Base-by-base conservation (phyloP, 73 alveolate species). In the Stentor roeselii region DNA sequence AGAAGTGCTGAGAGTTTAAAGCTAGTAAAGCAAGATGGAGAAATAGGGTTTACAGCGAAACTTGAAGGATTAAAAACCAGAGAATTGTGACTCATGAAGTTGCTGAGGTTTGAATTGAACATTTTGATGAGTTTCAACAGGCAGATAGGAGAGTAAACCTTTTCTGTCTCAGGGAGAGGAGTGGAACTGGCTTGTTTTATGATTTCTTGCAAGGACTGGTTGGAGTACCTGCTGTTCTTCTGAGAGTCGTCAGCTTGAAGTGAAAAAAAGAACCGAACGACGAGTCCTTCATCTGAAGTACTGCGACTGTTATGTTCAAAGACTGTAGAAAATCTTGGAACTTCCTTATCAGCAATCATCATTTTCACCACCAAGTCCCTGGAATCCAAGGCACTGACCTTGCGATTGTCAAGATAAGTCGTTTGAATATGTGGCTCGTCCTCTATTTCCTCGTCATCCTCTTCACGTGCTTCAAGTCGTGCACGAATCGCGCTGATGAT, bases 361-460 rank as follows among this genome's bases (percentile, higher is more conserved):
- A 67, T 67, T 2, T 21, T 32, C 50, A 67, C 80, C 2, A 15
- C 34, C 50, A 67, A 27, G n/a, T 67, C 34, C 34, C 37, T 67
- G 0, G 80, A 27, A 40, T 67, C 41, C 21, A 67, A 30, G 14
- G 14, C 80, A 67, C 80, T 67, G n/a, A 27, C 80, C 34, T 67
- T 67, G 21, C 80, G 21, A 30, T n/a, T 15, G 34, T 21, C n/a
- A 30, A 67, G n/a, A 2, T 21, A 21, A 15, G 37, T 67, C 41
- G 59, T 39, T 74, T 58, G 39, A 21, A 21, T 60, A 78, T 83
- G 36, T 34, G 67, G 75, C 0, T 50, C 84, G 27, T 36, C 36
- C 31, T 27, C 39, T 42, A 60, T 42, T 31, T 40, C 85, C 76
- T 67, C 78, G 59, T 3, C 83, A 11, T 87, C 78, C 35, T 50